phyloP scores from a whole-genome alignment of 176 grass and related monocot species.

The Eleusine indica region DNA sequence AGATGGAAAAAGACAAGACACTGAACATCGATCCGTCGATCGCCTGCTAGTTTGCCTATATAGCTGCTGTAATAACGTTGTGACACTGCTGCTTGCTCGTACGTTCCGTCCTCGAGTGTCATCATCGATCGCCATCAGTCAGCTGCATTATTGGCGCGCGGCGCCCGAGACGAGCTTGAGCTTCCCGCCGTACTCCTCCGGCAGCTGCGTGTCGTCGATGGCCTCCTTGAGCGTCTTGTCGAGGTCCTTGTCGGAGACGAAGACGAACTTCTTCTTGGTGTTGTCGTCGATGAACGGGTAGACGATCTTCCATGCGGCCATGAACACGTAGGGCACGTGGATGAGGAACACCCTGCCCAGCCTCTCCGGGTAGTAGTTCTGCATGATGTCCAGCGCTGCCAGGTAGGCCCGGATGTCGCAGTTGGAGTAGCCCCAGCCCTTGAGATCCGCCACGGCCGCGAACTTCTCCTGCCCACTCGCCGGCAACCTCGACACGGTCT shows the following conservation, averaged over 20 bases:
- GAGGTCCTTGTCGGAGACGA: constrained; percentile 63
- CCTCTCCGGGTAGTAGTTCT: constrained; percentile 79
- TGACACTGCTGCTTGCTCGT: too few species aligned
- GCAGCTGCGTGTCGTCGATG: constrained; percentile 62
- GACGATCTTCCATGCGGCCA: constrained; percentile 82
- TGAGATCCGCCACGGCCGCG: constrained; percentile 55
- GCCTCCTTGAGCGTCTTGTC: constrained; percentile 55
- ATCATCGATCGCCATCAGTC: too few species aligned
- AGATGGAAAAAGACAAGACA: too few species aligned
- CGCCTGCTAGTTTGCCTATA: too few species aligned
- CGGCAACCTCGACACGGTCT: constrained; percentile 49
- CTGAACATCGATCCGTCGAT: too few species aligned
- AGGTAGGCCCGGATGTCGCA: constrained; percentile 68
- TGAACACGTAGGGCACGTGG: constrained; percentile 77
- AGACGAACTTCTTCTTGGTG: constrained; percentile 86
- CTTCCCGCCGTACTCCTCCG: constrained; percentile 70
- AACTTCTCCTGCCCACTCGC: constrained; percentile 62
- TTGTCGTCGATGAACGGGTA: constrained; percentile 87
- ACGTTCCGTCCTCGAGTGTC: too few species aligned
- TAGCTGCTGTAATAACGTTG: too few species aligned
- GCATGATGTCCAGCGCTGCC: constrained; percentile 75
- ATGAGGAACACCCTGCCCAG: constrained; percentile 61
- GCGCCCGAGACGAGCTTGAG: constrained; percentile 36
- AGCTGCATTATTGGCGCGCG: too few species aligned
- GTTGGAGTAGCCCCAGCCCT: constrained; percentile 73